Evolutionary conservation across 805 yeast species (phyloP).

Genomic region (Lipomyces lipofer): DNA sequence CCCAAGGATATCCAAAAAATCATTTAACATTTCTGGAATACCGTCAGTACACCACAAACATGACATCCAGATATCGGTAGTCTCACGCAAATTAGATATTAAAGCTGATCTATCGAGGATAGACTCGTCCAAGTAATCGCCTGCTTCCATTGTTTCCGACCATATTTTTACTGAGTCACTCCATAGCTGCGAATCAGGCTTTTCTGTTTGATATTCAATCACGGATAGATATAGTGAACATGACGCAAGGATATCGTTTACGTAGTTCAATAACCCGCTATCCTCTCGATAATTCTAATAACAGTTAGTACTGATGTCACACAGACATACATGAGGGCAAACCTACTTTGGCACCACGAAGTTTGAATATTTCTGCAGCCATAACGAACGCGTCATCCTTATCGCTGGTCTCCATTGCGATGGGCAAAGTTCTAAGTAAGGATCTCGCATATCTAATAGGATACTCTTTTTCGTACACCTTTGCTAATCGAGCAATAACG

Average conservation of each 20-base stretch:
- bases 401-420: neutral
- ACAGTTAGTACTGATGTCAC: neutral
- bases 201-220: slow-evolving; percentile 8
- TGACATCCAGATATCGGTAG: too few species aligned
- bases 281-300: slow-evolving; percentile 3
- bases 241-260: slow-evolving; percentile 12
- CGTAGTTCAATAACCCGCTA: slow-evolving; percentile 1
- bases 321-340: too few species aligned
- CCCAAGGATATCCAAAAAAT: slow-evolving; percentile 10
- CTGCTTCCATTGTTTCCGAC: neutral
- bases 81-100: slow-evolving; percentile 8
- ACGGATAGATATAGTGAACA: slow-evolving; percentile 6
- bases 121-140: neutral
- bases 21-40: slow-evolving; percentile 7
- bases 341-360: neutral
- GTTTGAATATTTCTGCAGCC: neutral
- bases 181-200: neutral
- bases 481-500: neutral
- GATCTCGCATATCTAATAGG: slow-evolving; percentile 19
- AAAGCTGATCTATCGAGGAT: slow-evolving; percentile 3
- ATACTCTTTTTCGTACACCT: slow-evolving; percentile 1
- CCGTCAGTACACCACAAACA: neutral
- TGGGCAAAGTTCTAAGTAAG: neutral
- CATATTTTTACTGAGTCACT: slow-evolving; percentile 1
- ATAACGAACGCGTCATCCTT: slow-evolving; percentile 1